A percentile compares a stretch with the other conserved stretches of the same genome.
These are phyloP conservation scores for Saksenaea oblongispora DNA, from an alignment of 371 early-diverging fungal genomes.

Conservation along the genomic window DNA sequence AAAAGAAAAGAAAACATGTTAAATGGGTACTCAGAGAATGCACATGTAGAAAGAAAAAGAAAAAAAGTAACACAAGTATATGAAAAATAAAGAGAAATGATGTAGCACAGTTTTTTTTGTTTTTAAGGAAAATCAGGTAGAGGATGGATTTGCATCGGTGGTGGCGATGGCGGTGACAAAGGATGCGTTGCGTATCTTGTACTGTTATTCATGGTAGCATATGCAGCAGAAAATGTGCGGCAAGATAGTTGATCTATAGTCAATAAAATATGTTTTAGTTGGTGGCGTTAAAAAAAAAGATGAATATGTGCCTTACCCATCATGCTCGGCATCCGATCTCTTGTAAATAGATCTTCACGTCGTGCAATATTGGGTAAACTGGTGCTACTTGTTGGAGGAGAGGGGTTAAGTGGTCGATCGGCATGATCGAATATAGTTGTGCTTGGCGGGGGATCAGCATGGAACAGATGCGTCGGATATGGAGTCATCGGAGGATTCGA, in stretches of 20 bases:
- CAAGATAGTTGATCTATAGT: slow-evolving; percentile 19
- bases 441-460: neutral
- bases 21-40: too few relatives aligned
- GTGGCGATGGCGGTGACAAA: neutral
- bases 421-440: slow-evolving; percentile 13
- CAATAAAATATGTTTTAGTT: neutral
- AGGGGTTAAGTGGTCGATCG: slow-evolving; percentile 10
- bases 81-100: neutral
- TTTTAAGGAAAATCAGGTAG: neutral
- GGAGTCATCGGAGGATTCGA: neutral
- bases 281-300: neutral
- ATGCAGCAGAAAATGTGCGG: slow-evolving; percentile 15
- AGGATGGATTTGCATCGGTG: neutral
- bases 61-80: neutral
- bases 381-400: slow-evolving; percentile 8
- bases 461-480: slow-evolving; percentile 3
- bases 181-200: slow-evolving; percentile 3
- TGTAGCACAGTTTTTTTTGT: neutral
- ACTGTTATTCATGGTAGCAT: neutral
- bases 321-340: slow-evolving; percentile 19
- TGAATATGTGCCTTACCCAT: slow-evolving; percentile 12
- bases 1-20: too few relatives aligned
- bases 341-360: neutral
- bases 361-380: slow-evolving; percentile 1
- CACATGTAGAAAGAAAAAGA: too few relatives aligned